A percentile compares a stretch with the other conserved stretches of the same genome.
These are phyloP conservation scores for Phytophthora capsici DNA, from an alignment of 352 stramenopile genomes.

Conservation along the genomic window DNA sequence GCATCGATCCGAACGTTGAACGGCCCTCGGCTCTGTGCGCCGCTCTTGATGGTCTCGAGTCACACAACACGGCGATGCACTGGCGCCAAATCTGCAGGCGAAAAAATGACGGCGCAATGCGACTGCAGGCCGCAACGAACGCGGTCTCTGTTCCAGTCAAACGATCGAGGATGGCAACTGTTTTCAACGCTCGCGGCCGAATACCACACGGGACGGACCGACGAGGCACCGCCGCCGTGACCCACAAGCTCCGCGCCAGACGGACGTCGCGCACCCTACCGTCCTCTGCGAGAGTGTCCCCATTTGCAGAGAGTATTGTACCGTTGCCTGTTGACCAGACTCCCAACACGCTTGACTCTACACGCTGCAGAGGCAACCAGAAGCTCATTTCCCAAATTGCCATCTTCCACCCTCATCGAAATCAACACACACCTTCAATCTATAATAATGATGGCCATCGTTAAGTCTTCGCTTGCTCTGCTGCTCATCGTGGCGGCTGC, in stretches of 20 bases:
- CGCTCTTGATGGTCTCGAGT: constrained; percentile 11
- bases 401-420: constrained; percentile 1
- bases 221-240: constrained; percentile 11
- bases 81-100: constrained; percentile 2
- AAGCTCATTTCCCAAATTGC: constrained; percentile 15
- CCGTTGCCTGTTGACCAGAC: neutral
- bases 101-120: constrained; percentile 15
- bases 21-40: constrained; percentile 17
- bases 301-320: neutral
- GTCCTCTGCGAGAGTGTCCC: constrained; percentile 2
- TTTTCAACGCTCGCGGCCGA: constrained; percentile 23
- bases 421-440: constrained; percentile 1
- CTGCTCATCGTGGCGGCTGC: constrained; percentile 21
- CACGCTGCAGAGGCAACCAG: neutral
- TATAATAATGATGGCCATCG: constrained; percentile 18
- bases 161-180: constrained; percentile 16
- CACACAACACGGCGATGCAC: constrained; percentile 21
- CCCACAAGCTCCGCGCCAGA: constrained; percentile 26
- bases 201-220: constrained; percentile 20
- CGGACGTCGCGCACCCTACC: neutral
- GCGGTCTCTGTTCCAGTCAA: constrained; percentile 4
- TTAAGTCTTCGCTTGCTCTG: constrained; percentile 29
- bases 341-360: too few relatives aligned
- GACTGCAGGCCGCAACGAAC: neutral
- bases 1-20: constrained; percentile 18